Evolutionary conservation across 305 asterid species (phyloP).

Genomic region (Petunia hybrid): DNA sequence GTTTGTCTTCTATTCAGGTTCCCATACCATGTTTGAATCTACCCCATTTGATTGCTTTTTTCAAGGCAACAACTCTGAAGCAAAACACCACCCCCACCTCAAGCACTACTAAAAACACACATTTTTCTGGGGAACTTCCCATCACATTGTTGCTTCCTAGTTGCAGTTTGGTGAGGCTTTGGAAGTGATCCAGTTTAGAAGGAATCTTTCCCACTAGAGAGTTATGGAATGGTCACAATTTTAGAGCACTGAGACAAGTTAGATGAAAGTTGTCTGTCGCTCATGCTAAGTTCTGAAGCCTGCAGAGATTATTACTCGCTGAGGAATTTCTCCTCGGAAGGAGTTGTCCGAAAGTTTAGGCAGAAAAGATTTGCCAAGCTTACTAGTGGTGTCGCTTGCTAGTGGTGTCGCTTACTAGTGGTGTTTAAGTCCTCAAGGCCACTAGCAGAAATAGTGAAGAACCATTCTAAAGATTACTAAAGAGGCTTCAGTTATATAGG

Average conservation of each 20-base stretch:
- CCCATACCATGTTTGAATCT: no score
- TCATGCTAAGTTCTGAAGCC: slow-evolving; percentile 42
- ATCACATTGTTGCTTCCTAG: not conserved
- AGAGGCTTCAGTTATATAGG: slow-evolving; percentile 40
- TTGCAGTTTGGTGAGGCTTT: not conserved
- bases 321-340: slow-evolving; percentile 45
- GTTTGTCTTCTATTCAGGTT: no score
- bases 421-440: slow-evolving; percentile 40
- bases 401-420: slow-evolving; percentile 33
- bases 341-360: slow-evolving; percentile 45
- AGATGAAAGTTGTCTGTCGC: slow-evolving; percentile 35
- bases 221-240: slow-evolving; percentile 42
- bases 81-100: no score
- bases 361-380: slow-evolving; percentile 39
- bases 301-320: slow-evolving; percentile 35
- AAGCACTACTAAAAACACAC: no score
- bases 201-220: slow-evolving; percentile 21
- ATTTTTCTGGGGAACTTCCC: not conserved
- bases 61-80: no score
- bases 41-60: no score
- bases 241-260: slow-evolving; percentile 38
- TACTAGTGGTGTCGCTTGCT: slow-evolving; percentile 41
- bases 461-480: slow-evolving; percentile 37
- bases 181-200: slow-evolving; percentile 20
- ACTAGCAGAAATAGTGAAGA: slow-evolving; percentile 46